Base-by-base conservation (phyloP, 2,329 filamentous ascomycete species). In the Trichoderma breve region DNA sequence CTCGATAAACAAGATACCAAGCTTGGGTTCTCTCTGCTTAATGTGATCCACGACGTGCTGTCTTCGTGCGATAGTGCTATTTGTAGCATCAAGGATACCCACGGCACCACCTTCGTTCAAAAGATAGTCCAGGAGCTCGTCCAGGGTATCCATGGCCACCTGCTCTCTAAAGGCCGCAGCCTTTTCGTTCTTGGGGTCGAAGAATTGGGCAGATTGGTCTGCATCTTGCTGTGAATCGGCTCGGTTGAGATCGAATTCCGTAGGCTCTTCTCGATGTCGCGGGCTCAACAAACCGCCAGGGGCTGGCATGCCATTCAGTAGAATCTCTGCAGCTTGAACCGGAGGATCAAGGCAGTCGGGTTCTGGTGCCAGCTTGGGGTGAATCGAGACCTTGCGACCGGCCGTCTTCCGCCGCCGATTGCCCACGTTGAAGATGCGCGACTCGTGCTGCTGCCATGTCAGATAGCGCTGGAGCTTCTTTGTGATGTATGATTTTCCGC, bases 401-500 rank as follows among this genome's bases (percentile, higher is more conserved):
- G 92, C 93, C 21, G 91, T 93, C 65, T 95, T 89, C 76, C 96
- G 91, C 77, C 96, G 89, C 78, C 94, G 89, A 81, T 97, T 95
- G 73, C 96, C 96, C 47, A 99, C 96, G 78, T 99, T 99, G 89
- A 99, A 99, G 76, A 99, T 98, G 76, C 88, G 89, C 14, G 95
- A 96, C 78, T 97, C 93, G 82, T 99, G 95, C 79, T 99, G 96
- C 78, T 98, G 90, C 96, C 96, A 99, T 64, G 97, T 95, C 65
- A 99, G 85, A 80, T 98, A 99, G 73, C 96, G 89, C 72, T 96
- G 93, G 74, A 99, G 89, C 84, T 99, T 99, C 86, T 98, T 98
- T 73, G 96, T 98, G 78, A 99, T 97, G 83, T 99, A 99, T 70
- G 95, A 98, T 84, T 99, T 99, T 80, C 96, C 96, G 78, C 96